Evolutionary conservation across 331 rosid species (phyloP).

Genomic region (Arachis monticola): DNA sequence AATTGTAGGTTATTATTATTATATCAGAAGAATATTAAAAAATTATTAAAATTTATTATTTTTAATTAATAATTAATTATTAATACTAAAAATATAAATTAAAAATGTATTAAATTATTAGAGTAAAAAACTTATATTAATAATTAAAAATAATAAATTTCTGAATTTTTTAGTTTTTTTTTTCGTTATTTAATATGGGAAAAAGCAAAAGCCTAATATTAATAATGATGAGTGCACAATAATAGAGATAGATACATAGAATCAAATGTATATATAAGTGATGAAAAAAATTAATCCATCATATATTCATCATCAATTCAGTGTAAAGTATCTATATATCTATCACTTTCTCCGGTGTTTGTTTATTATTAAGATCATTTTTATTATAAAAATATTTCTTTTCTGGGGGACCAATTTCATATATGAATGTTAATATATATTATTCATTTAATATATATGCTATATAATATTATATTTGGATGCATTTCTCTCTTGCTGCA

Average conservation of each 20-base stretch:
- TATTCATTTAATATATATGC: no score
- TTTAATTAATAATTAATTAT: no score
- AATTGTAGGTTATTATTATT: neutral
- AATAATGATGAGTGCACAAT: slow-evolving; percentile 74
- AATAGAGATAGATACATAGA: slow-evolving; percentile 46
- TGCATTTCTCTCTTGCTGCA: slow-evolving; percentile 59
- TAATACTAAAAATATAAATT: no score
- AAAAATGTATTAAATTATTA: no score
- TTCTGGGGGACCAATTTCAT: slow-evolving; percentile 9
- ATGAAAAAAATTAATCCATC: slow-evolving; percentile 42
- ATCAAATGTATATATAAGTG: slow-evolving; percentile 36
- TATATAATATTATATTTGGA: slow-evolving; percentile 74
- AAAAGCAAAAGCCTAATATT: slow-evolving; percentile 42
- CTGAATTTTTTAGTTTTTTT: no score
- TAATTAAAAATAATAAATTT: no score
- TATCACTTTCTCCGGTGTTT: slow-evolving; percentile 50
- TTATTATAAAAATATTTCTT: slow-evolving; percentile 37
- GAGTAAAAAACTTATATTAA: no score
- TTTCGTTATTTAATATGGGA: slow-evolving; percentile 17
- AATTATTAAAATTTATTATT: no score
- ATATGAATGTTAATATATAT: slow-evolving; percentile 42
- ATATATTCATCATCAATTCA: slow-evolving; percentile 50
- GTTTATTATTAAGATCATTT: slow-evolving; percentile 43
- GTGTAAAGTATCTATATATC: slow-evolving; percentile 41
- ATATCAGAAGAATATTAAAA: no score